A percentile compares a stretch with the other conserved stretches of the same genome.
Evolutionary conservation across 2,329 filamentous ascomycete genomes (phyloP).

Genomic region (Pseudogymnoascus destructans): DNA sequence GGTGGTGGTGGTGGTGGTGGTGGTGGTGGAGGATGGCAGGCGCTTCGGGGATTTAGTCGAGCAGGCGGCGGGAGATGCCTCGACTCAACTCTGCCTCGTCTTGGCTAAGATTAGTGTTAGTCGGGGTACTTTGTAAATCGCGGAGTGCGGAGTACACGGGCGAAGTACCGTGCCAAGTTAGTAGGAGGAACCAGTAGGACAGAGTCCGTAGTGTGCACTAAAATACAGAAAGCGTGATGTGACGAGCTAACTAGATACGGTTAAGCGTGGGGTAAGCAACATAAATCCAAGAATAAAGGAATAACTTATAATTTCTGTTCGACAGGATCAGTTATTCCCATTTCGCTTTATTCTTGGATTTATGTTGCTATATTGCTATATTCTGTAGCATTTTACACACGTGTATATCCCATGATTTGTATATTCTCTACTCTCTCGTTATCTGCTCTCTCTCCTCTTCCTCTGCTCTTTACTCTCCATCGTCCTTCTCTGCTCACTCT

Average conservation of each 20-base stretch:
- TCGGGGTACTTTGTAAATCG: neutral
- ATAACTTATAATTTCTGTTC: no score
- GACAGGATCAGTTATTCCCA: no score
- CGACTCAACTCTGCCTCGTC: neutral
- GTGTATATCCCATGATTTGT: neutral
- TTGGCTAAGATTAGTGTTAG: neutral
- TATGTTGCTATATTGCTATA: neutral
- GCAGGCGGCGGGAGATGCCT: neutral
- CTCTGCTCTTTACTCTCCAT: neutral
- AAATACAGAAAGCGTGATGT: neutral
- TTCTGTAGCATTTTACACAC: neutral
- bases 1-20: neutral
- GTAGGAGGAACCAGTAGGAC: no score
- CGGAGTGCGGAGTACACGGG: neutral
- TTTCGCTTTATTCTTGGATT: neutral
- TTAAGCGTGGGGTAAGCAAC: neutral
- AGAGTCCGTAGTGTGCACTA: neutral
- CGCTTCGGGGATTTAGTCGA: conserved; percentile 1
- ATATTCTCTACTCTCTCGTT: neutral
- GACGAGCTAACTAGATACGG: neutral
- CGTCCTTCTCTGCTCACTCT: neutral
- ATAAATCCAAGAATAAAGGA: no score
- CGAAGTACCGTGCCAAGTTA: neutral
- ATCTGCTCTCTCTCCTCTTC: neutral
- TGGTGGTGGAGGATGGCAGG: neutral